Base-by-base conservation (phyloP, 2,329 filamentous ascomycete species). In the Beauveria sp. region DNA sequence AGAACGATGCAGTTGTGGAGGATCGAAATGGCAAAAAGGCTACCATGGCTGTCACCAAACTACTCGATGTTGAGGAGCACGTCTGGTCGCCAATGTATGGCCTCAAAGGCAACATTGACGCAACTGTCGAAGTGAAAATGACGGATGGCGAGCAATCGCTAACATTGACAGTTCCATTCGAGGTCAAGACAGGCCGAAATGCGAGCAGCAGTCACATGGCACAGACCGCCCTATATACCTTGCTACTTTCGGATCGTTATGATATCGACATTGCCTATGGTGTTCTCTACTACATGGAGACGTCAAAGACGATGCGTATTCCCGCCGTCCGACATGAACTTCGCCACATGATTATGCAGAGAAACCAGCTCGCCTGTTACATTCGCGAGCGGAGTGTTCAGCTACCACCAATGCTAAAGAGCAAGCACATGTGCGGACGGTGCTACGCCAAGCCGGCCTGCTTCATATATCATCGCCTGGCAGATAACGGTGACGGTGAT, bases 61-160 rank as follows among this genome's bases (percentile, higher is more conserved):
- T 99, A 31, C 87, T 99, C 16, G 95, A 98, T 71, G 90, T 99
- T 10, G 95, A 99, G 72, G 95, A 99, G 73, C 95, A 98, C 71
- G 87, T 99, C 31, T 99, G 95, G 95, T 98, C 93, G 7, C 95
- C 95, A 0, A 93, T 92, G 85, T 99, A 96, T 71, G 95, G 95
- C 0, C 80, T 99, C 18, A 99, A 99, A 73, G 95, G 95, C 34
- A 99, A 98, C 68, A 95, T 99, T 63, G 95, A 99, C 75, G 95
- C 95, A 31, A 98, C 95, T 0, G 90, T 99, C 1, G 91, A 99
- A 76, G 89, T 95, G 18, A 85, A 84, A 0, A 89, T 97, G 79
- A 79, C 84, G 61, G 89, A 96, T 62, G 84, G 86, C 28, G 77
- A 82, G n/a, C 80, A 83, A 34, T 75, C 79, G 52, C 85, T 85